Evolutionary conservation across 2,329 filamentous ascomycete genomes (phyloP), one percentile per base, ranked within the genome.

Genomic region (Penicillium sp.): DNA sequence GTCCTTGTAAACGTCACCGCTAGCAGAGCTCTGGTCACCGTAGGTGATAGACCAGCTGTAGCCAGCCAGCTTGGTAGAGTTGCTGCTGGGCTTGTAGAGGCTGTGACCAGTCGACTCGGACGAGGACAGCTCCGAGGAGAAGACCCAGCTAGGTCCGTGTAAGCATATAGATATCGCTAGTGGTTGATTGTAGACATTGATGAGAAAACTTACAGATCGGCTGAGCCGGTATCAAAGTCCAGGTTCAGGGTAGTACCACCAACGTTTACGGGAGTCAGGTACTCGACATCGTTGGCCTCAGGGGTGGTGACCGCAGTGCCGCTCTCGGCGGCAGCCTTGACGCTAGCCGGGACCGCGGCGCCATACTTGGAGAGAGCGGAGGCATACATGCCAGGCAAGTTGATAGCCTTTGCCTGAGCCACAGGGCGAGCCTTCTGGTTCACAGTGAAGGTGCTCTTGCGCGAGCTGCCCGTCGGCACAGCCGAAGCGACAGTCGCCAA

Each of bases 201-300:
- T n/a, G 25, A 28, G 0, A 25, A 22, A 41, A 77, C 83, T 78
- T 75, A 86, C 88, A 90, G 83, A 75, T 90, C 88, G 43, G 86
- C 81, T 63, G 81, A 89, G 63, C 81, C 88, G 14, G 90, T 92
- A 65, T 92, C 90, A 61, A 92, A 83, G 71, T 91, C 88, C 61
- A 92, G 73, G 60, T 86, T 83, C 63, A 91, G 71, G 3, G 78
- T 83, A 66, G 88, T 86, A 70, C 83, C 76, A 47, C 89, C 90
- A 62, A 92, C 79, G 2, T 78, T 81, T 49, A 92, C 84, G 0
- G 87, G 85, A 57, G 84, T 82, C 34, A 88, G 76, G 58, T 87
- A 89, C 69, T 87, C 82, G 3, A 77, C 76, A 63, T 89, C 86
- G 50, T 79, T 74, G n/a, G 74, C 66, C 60, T 81, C 73, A 0